Base-by-base conservation (phyloP, 1,139 yeast species). In the Sugiyamaella castrensis region DNA sequence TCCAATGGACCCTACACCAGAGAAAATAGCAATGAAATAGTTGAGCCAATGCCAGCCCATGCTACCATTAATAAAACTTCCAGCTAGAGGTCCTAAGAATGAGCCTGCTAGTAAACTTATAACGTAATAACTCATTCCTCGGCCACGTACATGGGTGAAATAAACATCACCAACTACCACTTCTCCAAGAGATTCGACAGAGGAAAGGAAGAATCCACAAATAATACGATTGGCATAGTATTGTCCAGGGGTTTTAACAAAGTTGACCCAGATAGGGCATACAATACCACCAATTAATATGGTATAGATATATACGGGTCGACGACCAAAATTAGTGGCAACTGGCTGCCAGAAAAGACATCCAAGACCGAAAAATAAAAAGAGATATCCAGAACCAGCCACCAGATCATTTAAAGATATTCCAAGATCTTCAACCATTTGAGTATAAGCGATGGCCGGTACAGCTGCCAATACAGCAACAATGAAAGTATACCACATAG, bases 41-140 rank as follows among this genome's bases (percentile, higher is more conserved):
- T 91, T 88, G 24, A 85, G 88, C 94, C 94, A 86, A 57, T 87
- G 72, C 67, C 85, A 86, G 5, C 78, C 73, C 52, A 76, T 74
- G 50, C 74, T 67, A 38, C 77, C 72, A 12, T 81, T 72, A 56
- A 86, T 82, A 57, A 82, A 79, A 28, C 87, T 87, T 29, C 89
- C 91, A 56, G 84, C 77, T 54, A 86, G 71, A 0, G 95, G 95
- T 4, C 92, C 91, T 54, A 86, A 69, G 60, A 82, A 85, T 2
- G 91, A 80, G 45, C 92, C 92, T 16, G 82, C 78, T 12, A 89
- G 79, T 1, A 89, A 82, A 27, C 87, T 81, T 67, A 85, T 65
- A 54, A 85, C 82, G 68, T 86, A 87, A n/a, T 82, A 74, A 1
- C 92, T 84, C 66, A 87, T 74, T n/a, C 81, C 83, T 24, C 82